A percentile compares a stretch with the other conserved stretches of the same genome.
These are phyloP conservation scores for Chlamydomonas sp. DNA, from an alignment of 139 green algal species.

Conservation along the genomic window DNA sequence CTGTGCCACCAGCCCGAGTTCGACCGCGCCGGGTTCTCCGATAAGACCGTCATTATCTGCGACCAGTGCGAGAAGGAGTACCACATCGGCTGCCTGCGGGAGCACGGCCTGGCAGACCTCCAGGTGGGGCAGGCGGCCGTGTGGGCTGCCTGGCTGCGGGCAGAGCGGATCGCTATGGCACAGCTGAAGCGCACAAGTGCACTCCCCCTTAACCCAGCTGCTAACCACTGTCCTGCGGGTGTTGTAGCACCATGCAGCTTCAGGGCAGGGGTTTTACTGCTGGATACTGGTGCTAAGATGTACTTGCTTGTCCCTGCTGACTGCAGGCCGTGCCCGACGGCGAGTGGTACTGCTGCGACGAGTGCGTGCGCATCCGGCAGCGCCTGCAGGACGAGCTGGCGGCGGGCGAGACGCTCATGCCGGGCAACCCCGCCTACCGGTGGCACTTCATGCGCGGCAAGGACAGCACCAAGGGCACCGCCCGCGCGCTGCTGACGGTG, in stretches of 20 bases:
- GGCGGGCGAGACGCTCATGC: conserved; percentile 48
- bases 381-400: conserved; percentile 56
- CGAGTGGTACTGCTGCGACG: conserved; percentile 89
- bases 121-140: neutral
- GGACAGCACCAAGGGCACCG: conserved; percentile 36
- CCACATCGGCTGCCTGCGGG: conserved; percentile 85
- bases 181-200: neutral
- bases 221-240: neutral
- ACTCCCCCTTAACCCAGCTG: neutral
- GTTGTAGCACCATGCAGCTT: neutral
- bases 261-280: too few relatives aligned
- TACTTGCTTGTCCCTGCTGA: too few relatives aligned
- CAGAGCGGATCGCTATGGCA: neutral
- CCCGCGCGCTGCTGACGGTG: conserved; percentile 37
- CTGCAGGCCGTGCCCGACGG: conserved; percentile 57
- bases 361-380: conserved; percentile 68
- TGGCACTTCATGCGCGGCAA: conserved; percentile 47
- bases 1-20: conserved; percentile 76
- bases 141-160: neutral
- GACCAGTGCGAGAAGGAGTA: conserved; percentile 97
- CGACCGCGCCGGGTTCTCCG: conserved; percentile 78
- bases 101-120: conserved; percentile 40
- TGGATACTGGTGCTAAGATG: too few relatives aligned
- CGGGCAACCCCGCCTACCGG: conserved; percentile 43
- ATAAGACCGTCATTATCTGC: conserved; percentile 93